These are phyloP conservation scores for Ceratocystis smalleyi DNA, from an alignment of 2,329 filamentous ascomycete genomes.

Conservation along the genomic window DNA sequence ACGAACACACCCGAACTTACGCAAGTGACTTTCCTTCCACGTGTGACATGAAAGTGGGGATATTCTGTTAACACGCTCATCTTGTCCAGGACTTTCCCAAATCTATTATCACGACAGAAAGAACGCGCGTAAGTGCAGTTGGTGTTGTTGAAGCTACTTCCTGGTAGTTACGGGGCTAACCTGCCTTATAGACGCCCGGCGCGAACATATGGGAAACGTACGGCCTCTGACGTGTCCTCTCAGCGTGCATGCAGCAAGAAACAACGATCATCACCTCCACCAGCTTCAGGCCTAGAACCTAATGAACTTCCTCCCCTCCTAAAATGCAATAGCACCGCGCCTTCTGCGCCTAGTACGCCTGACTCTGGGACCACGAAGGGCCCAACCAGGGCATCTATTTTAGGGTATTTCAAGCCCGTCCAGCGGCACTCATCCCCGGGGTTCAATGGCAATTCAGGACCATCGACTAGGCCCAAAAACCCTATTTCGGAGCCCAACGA, in stretches of 20 bases:
- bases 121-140: conserved; percentile 9
- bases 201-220: conserved; percentile 29
- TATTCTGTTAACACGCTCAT: background rate
- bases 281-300: background rate
- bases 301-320: background rate
- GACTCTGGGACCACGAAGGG: background rate
- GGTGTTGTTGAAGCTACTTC: background rate
- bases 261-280: conserved; percentile 15
- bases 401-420: conserved; percentile 29
- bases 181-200: conserved; percentile 17
- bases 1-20: background rate
- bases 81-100: conserved; percentile 6
- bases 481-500: background rate
- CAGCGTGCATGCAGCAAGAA: conserved; percentile 22
- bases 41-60: background rate
- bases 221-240: conserved; percentile 19
- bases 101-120: conserved; percentile 10
- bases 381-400: conserved; percentile 24
- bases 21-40: background rate
- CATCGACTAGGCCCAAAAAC: background rate
- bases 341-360: background rate
- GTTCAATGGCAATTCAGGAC: background rate
- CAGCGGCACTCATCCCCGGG: conserved; percentile 8
- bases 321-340: background rate
- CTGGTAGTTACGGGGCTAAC: background rate